Evolutionary conservation across 352 stramenopile genomes (phyloP), one percentile per base, ranked within the genome.

Genomic region (Peronospora belbahrii): DNA sequence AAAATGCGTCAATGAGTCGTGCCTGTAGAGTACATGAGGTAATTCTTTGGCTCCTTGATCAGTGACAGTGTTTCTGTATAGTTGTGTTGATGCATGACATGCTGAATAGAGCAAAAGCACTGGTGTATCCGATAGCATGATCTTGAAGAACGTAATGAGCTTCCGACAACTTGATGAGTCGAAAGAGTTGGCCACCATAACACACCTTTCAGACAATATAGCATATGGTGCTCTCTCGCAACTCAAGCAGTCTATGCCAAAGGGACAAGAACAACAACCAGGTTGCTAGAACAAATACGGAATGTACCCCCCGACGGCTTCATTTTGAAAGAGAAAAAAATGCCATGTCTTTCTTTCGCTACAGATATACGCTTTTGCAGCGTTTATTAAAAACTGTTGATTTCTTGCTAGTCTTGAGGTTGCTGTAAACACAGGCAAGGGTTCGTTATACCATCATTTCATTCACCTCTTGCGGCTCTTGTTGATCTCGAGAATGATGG

Each of bases 401-500:
- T 24, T 38, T 56, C 51, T 34, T 42, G 41, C 54, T 33, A 14
- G 31, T 9, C 23, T 36, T 23, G 19, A 23, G 39, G 17, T 35
- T 14, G 18, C 20, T 30, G 10, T 38, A 4, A 45, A 42, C 23
- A 15, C 32, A 50, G 3, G 27, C 49, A 11, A 56, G 36, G 32
- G 34, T 33, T 48, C 39, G n/a, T 37, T 39, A 59, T 15, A 25
- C 35, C 34, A 49, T 33, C 31, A 22, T 14, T 37, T 35, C 23
- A 15, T 47, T 55, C 81, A 91, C 60, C 80, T 73, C 69, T 91
- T 91, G 40, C 80, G 74, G 52, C 80, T 89, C 64, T 87, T 88
- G 75, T 92, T 89, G 62, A 92, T 92, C 71, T 92, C 80, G 33
- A 92, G 70, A 44, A 92, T 92, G 56, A 92, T 92, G 40, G 80